phyloP scores from a whole-genome alignment of 768 basidiomycete genomes.

The Kwoniella sp. region DNA sequence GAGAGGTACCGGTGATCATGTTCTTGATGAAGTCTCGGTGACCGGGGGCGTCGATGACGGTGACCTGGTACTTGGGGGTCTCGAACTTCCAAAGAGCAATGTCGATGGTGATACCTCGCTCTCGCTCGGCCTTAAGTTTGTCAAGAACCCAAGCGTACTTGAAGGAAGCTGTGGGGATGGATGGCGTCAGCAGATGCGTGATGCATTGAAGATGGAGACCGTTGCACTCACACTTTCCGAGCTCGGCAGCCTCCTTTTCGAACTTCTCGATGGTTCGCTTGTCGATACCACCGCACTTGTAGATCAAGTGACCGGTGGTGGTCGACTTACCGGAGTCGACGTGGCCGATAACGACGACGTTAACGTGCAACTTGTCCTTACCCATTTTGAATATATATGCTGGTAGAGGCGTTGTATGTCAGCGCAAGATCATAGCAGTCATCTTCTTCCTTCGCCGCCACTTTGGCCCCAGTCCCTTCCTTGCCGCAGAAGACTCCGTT shows the following conservation, averaged over 20 bases:
- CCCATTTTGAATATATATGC: conserved; percentile 45
- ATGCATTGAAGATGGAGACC: conserved; percentile 61
- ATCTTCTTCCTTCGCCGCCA: not conserved
- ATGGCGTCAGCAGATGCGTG: conserved; percentile 12
- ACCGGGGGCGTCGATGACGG: conserved; percentile 96
- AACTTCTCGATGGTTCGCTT: conserved; percentile 77
- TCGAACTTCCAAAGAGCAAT: conserved; percentile 99
- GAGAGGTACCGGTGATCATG: conserved; percentile 99
- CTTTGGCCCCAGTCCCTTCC: no score
- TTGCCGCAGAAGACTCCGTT: no score
- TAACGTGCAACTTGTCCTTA: conserved; percentile 54
- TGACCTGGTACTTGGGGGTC: conserved; percentile 91
- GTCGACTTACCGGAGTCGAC: conserved; percentile 95
- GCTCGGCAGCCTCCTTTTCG: conserved; percentile 99
- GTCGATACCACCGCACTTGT: conserved; percentile 99
- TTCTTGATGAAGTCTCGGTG: conserved; percentile 99
- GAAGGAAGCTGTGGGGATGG: conserved; percentile 45
- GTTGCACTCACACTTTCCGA: conserved; percentile 94
- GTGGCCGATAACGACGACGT: conserved; percentile 73
- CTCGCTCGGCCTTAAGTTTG: conserved; percentile 99
- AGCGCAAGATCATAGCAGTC: not conserved
- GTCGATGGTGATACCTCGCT: conserved; percentile 99
- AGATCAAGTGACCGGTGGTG: conserved; percentile 99
- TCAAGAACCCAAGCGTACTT: conserved; percentile 96
- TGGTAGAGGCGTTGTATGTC: not conserved